Base-by-base conservation (phyloP, 140 eudicot genomes). In the Stevia rebaudiana region DNA sequence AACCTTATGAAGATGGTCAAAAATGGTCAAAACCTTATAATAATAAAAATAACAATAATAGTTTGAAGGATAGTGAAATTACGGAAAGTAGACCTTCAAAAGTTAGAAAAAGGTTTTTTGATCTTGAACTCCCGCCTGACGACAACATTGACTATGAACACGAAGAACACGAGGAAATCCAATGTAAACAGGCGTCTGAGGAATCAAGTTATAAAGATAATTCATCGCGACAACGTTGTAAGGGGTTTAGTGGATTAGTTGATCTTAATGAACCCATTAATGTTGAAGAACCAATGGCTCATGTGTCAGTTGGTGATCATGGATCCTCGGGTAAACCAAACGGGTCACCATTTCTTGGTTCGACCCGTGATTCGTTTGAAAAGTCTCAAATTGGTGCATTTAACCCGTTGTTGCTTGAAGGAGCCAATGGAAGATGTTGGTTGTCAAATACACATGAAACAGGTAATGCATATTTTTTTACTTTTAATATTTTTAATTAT, bases 71-170 rank as follows among this genome's bases (percentile, higher is more conserved):
- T 19, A 79, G 77, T 36, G 97, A 80, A 56, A 70, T 63, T 4
- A 57, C 74, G 37, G 98, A 84, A 31, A 75, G 83, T 39, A 87
- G 98, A 72, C 95, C 98, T 40, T 68, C 82, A 19, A 91, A 91
- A 73, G 84, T 82, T 68, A 81, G 96, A 69, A 84, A 82, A 68
- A 82, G 79, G 70, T 73, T 85, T 79, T 85, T 91, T 21, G 89
- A 91, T 85, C 92, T 91, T 70, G 82, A 91, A 76, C 87, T 87
- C 11, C 92, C 84, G 18, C 84, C 98, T 6, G 84, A 82, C 61
- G 92, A 87, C 33, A 74, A 85, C 67, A 76, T 75, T 48, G 92
- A 83, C 37, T 63, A 71, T 73, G 61, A 54, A 54, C 37, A 54
- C 13, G 40, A 18, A 0, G 95, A 87, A 69, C 85, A 51, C 1